Conservation (phyloP, 2,329 filamentous ascomycete species). For the Talaromyces sp. region DNA sequence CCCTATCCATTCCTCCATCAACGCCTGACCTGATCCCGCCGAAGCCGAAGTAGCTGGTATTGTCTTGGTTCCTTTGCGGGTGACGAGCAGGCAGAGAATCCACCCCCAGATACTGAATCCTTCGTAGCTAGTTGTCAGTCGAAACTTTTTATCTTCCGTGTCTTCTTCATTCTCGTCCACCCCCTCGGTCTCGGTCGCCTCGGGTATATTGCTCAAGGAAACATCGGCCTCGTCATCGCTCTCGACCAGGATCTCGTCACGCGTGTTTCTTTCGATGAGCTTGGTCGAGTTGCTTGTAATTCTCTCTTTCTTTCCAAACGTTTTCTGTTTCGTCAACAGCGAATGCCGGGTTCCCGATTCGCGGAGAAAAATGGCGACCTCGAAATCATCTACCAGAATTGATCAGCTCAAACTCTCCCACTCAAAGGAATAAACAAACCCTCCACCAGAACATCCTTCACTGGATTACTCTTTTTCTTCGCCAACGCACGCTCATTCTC, state of each 20-base stretch:
- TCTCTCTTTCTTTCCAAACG: constrained; percentile 56
- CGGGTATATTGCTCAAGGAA: constrained; percentile 53
- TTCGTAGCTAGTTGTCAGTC: constrained; percentile 81
- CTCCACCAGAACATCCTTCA: constrained; percentile 81
- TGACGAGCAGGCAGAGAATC: constrained; percentile 85
- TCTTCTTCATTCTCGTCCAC: constrained; percentile 20
- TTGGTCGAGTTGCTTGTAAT: constrained; percentile 59
- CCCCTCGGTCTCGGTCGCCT: constrained; percentile 24
- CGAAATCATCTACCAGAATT: constrained; percentile 70
- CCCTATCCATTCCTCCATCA: constrained; percentile 84
- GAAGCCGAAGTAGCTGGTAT: constrained; percentile 23
- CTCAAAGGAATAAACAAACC: constrained; percentile 44
- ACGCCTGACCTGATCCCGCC: constrained; percentile 53
- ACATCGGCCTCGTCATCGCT: constrained; percentile 53
- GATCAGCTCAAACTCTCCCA: not conserved
- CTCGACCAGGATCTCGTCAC: constrained; percentile 55
- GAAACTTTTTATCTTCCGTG: constrained; percentile 87
- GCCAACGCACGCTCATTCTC: constrained; percentile 60
- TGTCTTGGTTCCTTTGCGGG: constrained; percentile 49
- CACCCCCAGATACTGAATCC: constrained; percentile 94
- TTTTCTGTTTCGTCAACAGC: constrained; percentile 78
- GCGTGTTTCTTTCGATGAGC: constrained; percentile 51
- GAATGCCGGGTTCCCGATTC: constrained; percentile 81
- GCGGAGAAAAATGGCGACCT: constrained; percentile 89
- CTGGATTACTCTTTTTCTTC: constrained; percentile 71